These are phyloP conservation scores for Pseudogymnoascus sp. DNA, from an alignment of 2,329 filamentous ascomycete genomes.

Conservation along the genomic window DNA sequence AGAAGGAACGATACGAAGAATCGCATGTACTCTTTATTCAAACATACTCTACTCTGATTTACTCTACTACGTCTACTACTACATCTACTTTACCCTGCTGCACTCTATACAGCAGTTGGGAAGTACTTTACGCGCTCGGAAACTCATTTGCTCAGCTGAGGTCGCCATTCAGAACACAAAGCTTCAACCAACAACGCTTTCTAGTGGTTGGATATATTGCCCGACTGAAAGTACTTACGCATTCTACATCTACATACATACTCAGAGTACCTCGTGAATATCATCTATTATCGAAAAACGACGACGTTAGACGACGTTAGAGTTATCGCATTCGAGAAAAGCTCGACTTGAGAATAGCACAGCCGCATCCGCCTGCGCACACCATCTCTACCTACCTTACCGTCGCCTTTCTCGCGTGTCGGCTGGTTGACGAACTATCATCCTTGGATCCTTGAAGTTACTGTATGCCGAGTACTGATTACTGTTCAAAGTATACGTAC, in stretches of 20 bases:
- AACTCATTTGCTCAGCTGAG: conserved; percentile 6
- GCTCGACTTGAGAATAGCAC: neutral
- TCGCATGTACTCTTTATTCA: neutral
- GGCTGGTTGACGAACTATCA: conserved; percentile 5
- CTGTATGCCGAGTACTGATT: conserved; percentile 6
- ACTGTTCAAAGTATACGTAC: conserved; percentile 2
- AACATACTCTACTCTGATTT: neutral
- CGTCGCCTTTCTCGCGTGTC: neutral
- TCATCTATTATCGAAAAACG: neutral
- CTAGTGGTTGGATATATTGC: conserved; percentile 6
- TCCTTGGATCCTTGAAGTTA: neutral
- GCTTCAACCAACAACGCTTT: neutral
- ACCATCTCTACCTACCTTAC: neutral
- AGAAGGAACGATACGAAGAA: neutral
- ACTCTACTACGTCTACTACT: neutral
- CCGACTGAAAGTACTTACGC: neutral
- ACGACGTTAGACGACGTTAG: neutral
- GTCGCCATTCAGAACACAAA: neutral
- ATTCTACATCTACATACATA: neutral
- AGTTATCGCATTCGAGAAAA: conserved; percentile 1
- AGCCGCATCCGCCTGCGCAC: neutral
- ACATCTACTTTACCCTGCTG: neutral
- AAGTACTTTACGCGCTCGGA: neutral
- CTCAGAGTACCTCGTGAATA: conserved; percentile 1
- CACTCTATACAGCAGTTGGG: neutral